phyloP scores from a whole-genome alignment of 1,284 basidiomycete genomes.

The Boletus calvinii region DNA sequence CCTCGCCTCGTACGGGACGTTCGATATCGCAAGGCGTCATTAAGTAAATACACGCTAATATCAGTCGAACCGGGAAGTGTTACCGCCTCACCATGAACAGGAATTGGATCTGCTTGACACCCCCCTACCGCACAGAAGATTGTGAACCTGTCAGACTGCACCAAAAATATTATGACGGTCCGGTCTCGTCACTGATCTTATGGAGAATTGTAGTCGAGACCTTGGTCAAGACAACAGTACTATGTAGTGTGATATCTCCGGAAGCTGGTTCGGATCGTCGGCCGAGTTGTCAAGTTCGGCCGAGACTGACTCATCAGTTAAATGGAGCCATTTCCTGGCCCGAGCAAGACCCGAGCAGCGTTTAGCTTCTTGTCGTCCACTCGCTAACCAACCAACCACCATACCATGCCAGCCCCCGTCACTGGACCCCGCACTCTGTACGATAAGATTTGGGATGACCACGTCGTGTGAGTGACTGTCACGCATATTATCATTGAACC shows the following conservation, averaged over 20 bases:
- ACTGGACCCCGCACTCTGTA: constrained; percentile 79
- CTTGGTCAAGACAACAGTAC: too few species aligned
- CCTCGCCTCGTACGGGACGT: too few species aligned
- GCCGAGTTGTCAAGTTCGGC: constrained; percentile 17
- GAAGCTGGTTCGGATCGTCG: constrained; percentile 13
- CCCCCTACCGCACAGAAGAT: background rate
- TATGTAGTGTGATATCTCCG: too few species aligned
- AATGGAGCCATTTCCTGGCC: background rate
- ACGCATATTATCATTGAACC: constrained; percentile 12
- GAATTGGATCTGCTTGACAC: background rate
- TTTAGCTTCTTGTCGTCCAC: background rate
- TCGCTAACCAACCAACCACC: constrained; percentile 1
- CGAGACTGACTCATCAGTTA: constrained; percentile 9
- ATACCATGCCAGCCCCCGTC: constrained; percentile 56
- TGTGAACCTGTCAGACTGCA: background rate
- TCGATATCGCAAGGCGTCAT: too few species aligned
- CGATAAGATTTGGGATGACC: constrained; percentile 97
- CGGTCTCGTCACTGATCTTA: background rate
- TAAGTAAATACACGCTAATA: background rate
- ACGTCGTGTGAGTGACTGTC: constrained; percentile 70
- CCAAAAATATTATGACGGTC: background rate
- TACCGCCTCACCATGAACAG: background rate
- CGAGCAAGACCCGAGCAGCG: background rate
- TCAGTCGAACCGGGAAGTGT: background rate
- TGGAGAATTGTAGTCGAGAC: background rate